Evolutionary conservation across 331 rosid genomes (phyloP), one percentile per base, ranked within the genome.

Genomic region (Acacia concinna): DNA sequence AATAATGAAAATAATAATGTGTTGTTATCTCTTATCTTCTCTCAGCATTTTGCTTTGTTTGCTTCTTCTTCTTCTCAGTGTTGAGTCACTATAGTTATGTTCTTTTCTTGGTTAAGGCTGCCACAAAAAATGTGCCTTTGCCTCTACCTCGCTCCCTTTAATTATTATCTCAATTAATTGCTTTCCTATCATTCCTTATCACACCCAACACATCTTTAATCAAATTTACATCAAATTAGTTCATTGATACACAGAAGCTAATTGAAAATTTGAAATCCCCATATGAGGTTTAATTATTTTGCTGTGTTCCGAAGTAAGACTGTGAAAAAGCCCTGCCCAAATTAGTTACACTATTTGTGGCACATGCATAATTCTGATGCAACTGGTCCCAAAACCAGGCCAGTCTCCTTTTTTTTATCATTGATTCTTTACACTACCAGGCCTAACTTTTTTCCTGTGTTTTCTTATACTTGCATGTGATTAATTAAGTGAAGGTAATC

Each of bases 71-170:
- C 74, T 71, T 49, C 86, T 85, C 85, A 81, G 82, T 80, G 91
- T 83, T 51, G 43, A 59, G 87, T 88, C 89, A 78, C 84, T 81
- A 54, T 85, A 67, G 27, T 47, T 57, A 21, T 44, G 79, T 77
- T 87, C 83, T 79, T 74, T 74, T 44, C 83, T 86, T 54, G 46
- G 37, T 54, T 86, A 83, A 83, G 83, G 87, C 89, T 86, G 89
- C 89, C 78, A 77, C 9, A 25, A 2, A 77, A 68, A 83, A 77
- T 62, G 76, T 73, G 81, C 13, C 2, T 47, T 0, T 56, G 28
- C 1, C 9, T 80, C 79, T 41, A 7, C 57, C 51, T 4, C 25
- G 3, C 57, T 4, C 25, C 10, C 57, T 51, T 8, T 65, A 4
- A 51, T 20, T 49, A 49, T 6, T 49, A 51, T 51, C 7, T 51